Evolutionary conservation across 179 eudicot species (phyloP).

Genomic region (Silene noctiflora): DNA sequence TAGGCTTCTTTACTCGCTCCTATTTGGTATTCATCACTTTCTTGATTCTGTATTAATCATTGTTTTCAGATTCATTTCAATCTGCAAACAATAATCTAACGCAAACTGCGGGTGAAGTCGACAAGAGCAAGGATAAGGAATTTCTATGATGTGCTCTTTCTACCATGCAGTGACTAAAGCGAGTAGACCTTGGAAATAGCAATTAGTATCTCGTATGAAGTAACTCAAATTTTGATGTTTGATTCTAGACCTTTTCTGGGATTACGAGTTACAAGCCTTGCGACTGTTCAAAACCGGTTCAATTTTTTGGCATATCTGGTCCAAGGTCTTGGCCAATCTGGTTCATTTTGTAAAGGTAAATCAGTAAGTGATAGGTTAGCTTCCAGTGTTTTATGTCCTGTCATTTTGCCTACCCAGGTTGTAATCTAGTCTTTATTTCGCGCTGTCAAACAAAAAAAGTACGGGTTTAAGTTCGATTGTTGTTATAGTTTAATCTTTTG

Average conservation of each 20-base stretch:
- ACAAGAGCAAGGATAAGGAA: background rate
- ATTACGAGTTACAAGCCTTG: background rate
- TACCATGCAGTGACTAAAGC: background rate
- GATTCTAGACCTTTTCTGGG: background rate
- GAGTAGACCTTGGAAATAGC: background rate
- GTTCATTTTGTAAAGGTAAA: background rate
- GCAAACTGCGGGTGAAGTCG: background rate
- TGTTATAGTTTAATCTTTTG: too few species aligned
- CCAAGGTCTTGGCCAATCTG: background rate
- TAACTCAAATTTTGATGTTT: background rate
- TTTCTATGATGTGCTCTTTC: background rate
- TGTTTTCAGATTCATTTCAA: conserved; percentile 10
- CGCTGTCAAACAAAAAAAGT: too few species aligned
- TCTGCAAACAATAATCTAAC: background rate
- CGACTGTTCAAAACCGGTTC: background rate
- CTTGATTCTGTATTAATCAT: background rate
- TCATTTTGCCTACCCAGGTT: background rate
- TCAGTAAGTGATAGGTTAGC: background rate
- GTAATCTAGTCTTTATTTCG: background rate
- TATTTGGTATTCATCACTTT: background rate
- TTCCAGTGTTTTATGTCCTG: background rate
- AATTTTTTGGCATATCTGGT: background rate
- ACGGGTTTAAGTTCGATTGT: background rate
- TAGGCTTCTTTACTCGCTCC: background rate
- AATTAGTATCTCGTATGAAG: background rate